These are phyloP conservation scores for Phytophthora chlamydospora DNA, from an alignment of 352 stramenopile species.

Conservation along the genomic window DNA sequence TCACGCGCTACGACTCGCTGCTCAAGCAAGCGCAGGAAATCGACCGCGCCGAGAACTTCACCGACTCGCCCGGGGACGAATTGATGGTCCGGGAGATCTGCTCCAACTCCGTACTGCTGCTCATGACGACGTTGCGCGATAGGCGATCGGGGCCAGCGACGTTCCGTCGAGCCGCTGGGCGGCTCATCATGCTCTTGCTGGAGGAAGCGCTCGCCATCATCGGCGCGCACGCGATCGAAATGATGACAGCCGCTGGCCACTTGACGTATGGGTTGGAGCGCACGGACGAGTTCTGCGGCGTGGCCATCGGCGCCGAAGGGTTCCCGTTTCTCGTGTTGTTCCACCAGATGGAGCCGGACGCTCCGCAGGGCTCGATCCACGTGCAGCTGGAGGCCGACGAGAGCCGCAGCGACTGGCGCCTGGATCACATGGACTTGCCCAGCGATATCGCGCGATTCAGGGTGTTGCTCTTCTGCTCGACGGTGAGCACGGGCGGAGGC, in stretches of 20 bases:
- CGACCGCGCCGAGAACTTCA: conserved; percentile 47
- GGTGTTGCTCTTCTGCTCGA: conserved; percentile 47
- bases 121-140: conserved; percentile 56
- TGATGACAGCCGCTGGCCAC: conserved; percentile 35
- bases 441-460: conserved; percentile 29
- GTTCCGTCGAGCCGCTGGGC: conserved; percentile 44
- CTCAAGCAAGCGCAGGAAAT: conserved; percentile 55
- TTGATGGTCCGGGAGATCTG: conserved; percentile 46
- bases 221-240: conserved; percentile 28
- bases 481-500: conserved; percentile 24
- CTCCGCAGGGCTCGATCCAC: conserved; percentile 35
- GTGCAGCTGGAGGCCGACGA: conserved; percentile 18
- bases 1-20: conserved; percentile 57
- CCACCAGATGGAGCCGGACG: conserved; percentile 50
- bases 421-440: conserved; percentile 42
- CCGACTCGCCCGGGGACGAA: conserved; percentile 17
- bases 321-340: conserved; percentile 54
- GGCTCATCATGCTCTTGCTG: conserved; percentile 61
- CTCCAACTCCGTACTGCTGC: conserved; percentile 45
- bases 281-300: conserved; percentile 36
- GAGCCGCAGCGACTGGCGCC: conserved; percentile 4
- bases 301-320: conserved; percentile 45
- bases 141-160: conserved; percentile 15
- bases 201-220: conserved; percentile 53
- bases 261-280: conserved; percentile 29